Evolutionary conservation across 768 basidiomycete species (phyloP).

Genomic region (Boletus patriciae): DNA sequence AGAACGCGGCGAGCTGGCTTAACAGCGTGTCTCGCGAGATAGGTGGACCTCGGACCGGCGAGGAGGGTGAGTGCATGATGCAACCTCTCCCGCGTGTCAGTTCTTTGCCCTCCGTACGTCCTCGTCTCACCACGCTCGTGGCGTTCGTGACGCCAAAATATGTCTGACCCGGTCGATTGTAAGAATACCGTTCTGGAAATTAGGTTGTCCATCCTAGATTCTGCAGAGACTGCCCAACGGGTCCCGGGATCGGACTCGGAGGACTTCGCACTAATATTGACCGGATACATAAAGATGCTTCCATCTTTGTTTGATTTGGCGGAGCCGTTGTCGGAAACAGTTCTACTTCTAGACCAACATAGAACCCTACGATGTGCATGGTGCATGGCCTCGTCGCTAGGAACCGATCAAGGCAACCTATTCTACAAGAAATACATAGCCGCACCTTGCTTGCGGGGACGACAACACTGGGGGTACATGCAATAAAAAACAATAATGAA

Average conservation of each 20-base stretch:
- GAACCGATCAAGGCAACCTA: conserved; percentile 1
- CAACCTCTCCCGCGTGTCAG: conserved; percentile 55
- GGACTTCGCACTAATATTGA: neutral
- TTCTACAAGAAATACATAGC: conserved; percentile 22
- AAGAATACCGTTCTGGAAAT: neutral
- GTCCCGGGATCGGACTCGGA: neutral
- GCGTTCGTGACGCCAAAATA: neutral
- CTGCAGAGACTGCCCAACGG: neutral
- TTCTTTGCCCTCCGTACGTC: conserved; percentile 64
- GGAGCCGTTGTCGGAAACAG: neutral
- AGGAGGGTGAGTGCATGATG: conserved; percentile 43
- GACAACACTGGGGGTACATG: conserved; percentile 18
- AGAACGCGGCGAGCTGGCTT: conserved; percentile 29
- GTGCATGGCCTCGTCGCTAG: conserved; percentile 1
- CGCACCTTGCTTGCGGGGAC: conserved; percentile 5
- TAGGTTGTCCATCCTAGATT: neutral
- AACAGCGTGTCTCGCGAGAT: conserved; percentile 42
- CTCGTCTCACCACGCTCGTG: neutral
- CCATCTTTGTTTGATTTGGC: neutral
- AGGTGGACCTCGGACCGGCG: conserved; percentile 40
- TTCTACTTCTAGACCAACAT: neutral
- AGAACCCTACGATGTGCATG: conserved; percentile 1
- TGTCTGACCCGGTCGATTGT: neutral
- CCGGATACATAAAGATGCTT: neutral
- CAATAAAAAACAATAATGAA: conserved; percentile 15